A percentile compares a stretch with the other conserved stretches of the same genome.
These are phyloP conservation scores for Pholiota molesta DNA, from an alignment of 768 basidiomycete genomes.

Conservation along the genomic window DNA sequence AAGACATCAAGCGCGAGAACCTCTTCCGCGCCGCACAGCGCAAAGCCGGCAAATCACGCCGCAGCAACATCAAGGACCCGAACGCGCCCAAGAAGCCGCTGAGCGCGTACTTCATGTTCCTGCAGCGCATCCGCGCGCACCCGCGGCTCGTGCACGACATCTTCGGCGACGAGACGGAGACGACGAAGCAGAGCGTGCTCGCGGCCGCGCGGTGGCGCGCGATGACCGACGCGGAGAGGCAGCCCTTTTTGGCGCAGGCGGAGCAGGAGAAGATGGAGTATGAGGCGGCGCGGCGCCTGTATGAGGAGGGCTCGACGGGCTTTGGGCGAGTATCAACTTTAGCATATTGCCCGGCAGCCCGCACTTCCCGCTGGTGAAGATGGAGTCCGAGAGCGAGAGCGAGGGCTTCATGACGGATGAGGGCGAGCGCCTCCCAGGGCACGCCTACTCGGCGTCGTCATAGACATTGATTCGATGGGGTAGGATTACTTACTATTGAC, in stretches of 20 bases:
- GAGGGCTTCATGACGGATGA: constrained; percentile 63
- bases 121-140: constrained; percentile 87
- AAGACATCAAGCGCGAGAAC: constrained; percentile 95
- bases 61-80: constrained; percentile 95
- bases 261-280: constrained; percentile 96
- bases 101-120: constrained; percentile 93
- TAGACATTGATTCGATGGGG: constrained; percentile 12
- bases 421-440: constrained; percentile 13
- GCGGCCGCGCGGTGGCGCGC: constrained; percentile 93
- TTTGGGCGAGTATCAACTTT: constrained; percentile 81
- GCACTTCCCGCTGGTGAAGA: constrained; percentile 60
- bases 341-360: constrained; percentile 77
- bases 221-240: constrained; percentile 92
- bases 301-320: constrained; percentile 80
- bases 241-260: constrained; percentile 93
- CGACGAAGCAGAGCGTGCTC: constrained; percentile 91
- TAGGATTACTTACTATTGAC: background rate
- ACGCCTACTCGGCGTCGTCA: constrained; percentile 17
- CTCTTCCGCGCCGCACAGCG: constrained; percentile 89
- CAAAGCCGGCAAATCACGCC: constrained; percentile 89
- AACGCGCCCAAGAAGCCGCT: constrained; percentile 97
- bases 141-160: constrained; percentile 74
- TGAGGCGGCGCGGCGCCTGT: constrained; percentile 80
- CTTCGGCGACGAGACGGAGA: constrained; percentile 90
- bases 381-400: constrained; percentile 72